Evolutionary conservation across 2,329 filamentous ascomycete genomes (phyloP).

Genomic region (Monilinia vaccinii-corymbosi): DNA sequence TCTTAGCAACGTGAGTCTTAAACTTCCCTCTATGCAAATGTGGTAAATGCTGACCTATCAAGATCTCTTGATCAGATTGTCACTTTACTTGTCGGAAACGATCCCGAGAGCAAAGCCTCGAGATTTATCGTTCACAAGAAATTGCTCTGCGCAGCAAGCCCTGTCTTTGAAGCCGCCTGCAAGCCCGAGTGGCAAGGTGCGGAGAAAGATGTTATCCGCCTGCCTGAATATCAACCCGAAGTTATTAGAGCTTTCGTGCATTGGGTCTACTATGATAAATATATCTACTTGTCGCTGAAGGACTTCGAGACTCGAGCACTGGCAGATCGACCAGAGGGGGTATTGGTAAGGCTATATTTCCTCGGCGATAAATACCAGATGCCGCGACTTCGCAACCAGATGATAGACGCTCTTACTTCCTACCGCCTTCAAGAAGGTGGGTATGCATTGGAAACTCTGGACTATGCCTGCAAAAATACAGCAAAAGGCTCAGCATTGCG

Average conservation of each 20-base stretch:
- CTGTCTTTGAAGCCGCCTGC: constrained; percentile 11
- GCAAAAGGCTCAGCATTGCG: not conserved
- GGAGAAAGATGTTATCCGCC: constrained; percentile 3
- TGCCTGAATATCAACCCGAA: not conserved
- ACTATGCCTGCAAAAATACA: not conserved
- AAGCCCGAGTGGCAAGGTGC: constrained; percentile 8
- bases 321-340: not conserved
- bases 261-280: not conserved
- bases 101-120: not conserved
- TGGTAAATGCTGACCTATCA: not conserved
- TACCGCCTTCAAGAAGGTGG: no score
- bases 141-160: constrained; percentile 11
- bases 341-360: not conserved
- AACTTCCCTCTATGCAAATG: not conserved
- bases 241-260: not conserved
- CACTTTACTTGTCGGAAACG: constrained; percentile 10
- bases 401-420: not conserved
- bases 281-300: not conserved
- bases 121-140: constrained; percentile 11
- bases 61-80: not conserved
- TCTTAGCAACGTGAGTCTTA: not conserved
- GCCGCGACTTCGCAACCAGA: not conserved
- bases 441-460: not conserved
- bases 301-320: not conserved
- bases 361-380: not conserved